Evolutionary conservation across 768 basidiomycete genomes (phyloP).

Genomic region (Psilocybe azurescens): DNA sequence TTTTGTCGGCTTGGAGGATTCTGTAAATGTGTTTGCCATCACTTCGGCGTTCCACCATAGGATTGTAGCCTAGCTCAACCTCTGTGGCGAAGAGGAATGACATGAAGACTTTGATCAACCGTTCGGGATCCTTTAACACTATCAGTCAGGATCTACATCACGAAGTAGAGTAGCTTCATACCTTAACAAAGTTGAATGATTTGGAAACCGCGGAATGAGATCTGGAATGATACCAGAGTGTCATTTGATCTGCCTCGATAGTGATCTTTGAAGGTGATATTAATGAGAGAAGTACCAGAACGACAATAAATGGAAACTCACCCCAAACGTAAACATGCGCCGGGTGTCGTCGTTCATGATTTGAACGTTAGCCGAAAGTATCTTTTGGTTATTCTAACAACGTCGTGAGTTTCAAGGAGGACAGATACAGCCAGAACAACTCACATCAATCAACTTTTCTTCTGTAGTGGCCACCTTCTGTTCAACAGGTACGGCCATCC

Average conservation of each 20-base stretch:
- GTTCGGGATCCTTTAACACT: background rate
- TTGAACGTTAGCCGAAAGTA: background rate
- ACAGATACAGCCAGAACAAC: background rate
- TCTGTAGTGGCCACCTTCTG: background rate
- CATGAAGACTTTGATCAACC: slow-evolving; percentile 1
- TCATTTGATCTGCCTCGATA: background rate
- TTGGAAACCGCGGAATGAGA: slow-evolving; percentile 1
- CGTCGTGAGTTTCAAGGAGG: background rate
- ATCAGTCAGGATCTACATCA: too few relatives aligned
- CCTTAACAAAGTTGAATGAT: background rate
- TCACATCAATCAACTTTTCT: background rate
- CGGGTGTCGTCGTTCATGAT: slow-evolving; percentile 1
- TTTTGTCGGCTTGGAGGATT: slow-evolving; percentile 4
- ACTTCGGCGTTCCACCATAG: slow-evolving; percentile 4
- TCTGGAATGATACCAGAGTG: slow-evolving; percentile 1
- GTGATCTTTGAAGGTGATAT: background rate
- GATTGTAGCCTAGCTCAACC: slow-evolving; percentile 7
- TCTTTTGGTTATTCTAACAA: background rate
- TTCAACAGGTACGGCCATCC: background rate
- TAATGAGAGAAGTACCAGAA: background rate
- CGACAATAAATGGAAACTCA: background rate
- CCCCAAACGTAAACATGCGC: background rate
- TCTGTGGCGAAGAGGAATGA: slow-evolving; percentile 1
- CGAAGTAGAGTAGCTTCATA: background rate
- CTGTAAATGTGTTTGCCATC: slow-evolving; percentile 11